Conservation (phyloP, 1,284 basidiomycete species). For the Quambalaria eucalypti region DNA sequence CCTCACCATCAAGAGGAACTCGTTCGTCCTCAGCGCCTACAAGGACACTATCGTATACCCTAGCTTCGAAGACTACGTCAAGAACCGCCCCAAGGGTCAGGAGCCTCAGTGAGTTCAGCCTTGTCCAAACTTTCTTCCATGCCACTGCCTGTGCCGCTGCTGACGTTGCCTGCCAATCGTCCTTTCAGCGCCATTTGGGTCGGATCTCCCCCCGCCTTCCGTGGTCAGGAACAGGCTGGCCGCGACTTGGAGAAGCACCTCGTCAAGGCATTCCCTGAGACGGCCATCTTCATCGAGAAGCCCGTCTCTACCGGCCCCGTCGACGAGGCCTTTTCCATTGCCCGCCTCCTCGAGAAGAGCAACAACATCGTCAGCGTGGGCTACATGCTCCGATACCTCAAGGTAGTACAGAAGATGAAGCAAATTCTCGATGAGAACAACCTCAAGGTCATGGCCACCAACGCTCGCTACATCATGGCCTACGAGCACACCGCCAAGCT, state of each 20-base stretch:
- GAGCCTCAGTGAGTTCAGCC: slow-evolving; percentile 45
- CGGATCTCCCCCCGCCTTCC: slow-evolving; percentile 86
- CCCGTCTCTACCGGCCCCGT: slow-evolving; percentile 76
- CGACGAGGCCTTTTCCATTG: slow-evolving; percentile 48
- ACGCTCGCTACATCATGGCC: slow-evolving; percentile 2
- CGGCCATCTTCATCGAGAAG: slow-evolving; percentile 88
- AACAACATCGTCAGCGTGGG: slow-evolving; percentile 78
- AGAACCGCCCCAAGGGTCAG: slow-evolving; percentile 28
- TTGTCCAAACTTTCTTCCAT: not conserved
- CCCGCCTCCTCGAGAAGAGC: slow-evolving; percentile 32
- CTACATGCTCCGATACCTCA: slow-evolving; percentile 52
- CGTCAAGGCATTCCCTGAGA: slow-evolving; percentile 64
- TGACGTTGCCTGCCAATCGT: no score
- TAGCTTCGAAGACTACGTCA: slow-evolving; percentile 72
- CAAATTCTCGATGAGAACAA: slow-evolving; percentile 83
- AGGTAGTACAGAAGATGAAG: slow-evolving; percentile 93
- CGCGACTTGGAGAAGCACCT: slow-evolving; percentile 84
- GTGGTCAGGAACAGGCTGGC: slow-evolving; percentile 53
- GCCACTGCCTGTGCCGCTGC: no score
- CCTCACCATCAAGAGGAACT: slow-evolving; percentile 80
- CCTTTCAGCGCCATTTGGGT: slow-evolving; percentile 65
- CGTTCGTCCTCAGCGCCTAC: slow-evolving; percentile 89
- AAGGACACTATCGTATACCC: slow-evolving; percentile 79
- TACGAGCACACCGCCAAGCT: slow-evolving; percentile 63
- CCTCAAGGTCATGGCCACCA: slow-evolving; percentile 74